Conservation (phyloP, 2,329 filamentous ascomycete species). For the Curvularia eragrostidis region DNA sequence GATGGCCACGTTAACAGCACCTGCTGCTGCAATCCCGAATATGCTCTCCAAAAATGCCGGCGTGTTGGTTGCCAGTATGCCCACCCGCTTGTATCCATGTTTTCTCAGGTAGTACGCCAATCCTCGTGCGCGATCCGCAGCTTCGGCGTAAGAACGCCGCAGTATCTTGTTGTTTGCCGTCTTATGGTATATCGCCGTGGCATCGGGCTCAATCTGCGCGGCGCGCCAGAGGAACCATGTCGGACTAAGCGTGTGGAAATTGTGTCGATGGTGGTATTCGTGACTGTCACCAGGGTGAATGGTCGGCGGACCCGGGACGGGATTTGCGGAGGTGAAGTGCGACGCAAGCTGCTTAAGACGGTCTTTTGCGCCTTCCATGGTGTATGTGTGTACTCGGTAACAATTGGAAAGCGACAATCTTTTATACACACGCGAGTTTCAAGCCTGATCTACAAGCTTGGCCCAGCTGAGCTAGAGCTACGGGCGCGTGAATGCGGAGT, state of each 20-base stretch:
- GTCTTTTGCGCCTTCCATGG: constrained; percentile 27
- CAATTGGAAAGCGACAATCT: neutral
- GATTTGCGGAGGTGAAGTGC: constrained; percentile 44
- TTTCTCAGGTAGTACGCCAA: constrained; percentile 86
- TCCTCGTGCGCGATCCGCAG: constrained; percentile 84
- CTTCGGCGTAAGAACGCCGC: constrained; percentile 77
- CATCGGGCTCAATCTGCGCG: constrained; percentile 83
- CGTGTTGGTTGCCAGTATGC: constrained; percentile 89
- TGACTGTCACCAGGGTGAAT: constrained; percentile 46
- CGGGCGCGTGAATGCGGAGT: constrained; percentile 27
- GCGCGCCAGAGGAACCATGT: constrained; percentile 87
- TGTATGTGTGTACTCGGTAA: neutral
- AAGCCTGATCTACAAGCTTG: constrained; percentile 8
- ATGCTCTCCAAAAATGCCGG: constrained; percentile 92
- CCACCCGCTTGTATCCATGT: constrained; percentile 76
- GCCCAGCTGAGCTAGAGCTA: constrained; percentile 17
- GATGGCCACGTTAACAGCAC: constrained; percentile 75
- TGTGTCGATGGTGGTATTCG: constrained; percentile 57
- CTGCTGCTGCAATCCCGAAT: constrained; percentile 84
- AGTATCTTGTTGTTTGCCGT: constrained; percentile 78
- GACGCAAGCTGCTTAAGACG: constrained; percentile 48
- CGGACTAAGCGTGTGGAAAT: constrained; percentile 82
- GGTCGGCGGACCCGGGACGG: constrained; percentile 45
- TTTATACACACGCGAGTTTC: constrained; percentile 13
- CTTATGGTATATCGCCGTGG: constrained; percentile 81